Evolutionary conservation across 208 protist species (phyloP), one percentile per base, ranked within the genome.

Genomic region (Leishmania major): DNA sequence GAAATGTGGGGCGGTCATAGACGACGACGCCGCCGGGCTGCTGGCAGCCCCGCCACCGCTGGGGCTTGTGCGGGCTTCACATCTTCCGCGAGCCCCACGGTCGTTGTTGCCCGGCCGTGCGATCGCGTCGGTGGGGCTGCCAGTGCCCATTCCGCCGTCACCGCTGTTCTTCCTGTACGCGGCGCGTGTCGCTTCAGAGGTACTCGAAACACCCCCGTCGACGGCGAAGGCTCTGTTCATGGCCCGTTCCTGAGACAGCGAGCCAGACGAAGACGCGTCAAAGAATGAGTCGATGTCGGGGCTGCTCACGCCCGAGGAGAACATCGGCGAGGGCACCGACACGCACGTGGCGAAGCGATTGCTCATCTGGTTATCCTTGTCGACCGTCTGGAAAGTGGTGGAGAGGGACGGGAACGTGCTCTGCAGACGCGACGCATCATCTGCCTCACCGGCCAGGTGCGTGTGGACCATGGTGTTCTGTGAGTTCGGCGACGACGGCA

Each of bases 301-400:
- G 78, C 79, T 87, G 64, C 22, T 55, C 45, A 25, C 45, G 49
- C 22, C 64, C 10, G 53, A 82, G 1, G 77, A 78, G 40, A 17
- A 60, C 11, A 25, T 37, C 22, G 11, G 60, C 13, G 74, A 77
- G 31, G 84, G 66, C n/a, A 64, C 78, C 28, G 86, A 88, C 2
- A 86, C 59, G 60, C 89, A 92, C 51, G 89, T 88, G n/a, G 53
- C 86, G 57, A 92, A 92, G 47, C 83, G 62, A 35, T 86, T 81
- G 53, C 81, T 81, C 59, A 62, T 53, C 71, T 69, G 22, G 35
- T 51, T 66, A 2, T 78, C 62, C 47, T 72, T 82, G 45, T 79
- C 79, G 3, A 51, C 53, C 28, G 59, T 22, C 3, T 35, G 7
- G 45, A 79, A 45, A 35, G 79, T 80, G 11, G 66, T 67, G 10